phyloP scores from a whole-genome alignment of 805 yeast genomes.

The Yamadazyma nakazawae region DNA sequence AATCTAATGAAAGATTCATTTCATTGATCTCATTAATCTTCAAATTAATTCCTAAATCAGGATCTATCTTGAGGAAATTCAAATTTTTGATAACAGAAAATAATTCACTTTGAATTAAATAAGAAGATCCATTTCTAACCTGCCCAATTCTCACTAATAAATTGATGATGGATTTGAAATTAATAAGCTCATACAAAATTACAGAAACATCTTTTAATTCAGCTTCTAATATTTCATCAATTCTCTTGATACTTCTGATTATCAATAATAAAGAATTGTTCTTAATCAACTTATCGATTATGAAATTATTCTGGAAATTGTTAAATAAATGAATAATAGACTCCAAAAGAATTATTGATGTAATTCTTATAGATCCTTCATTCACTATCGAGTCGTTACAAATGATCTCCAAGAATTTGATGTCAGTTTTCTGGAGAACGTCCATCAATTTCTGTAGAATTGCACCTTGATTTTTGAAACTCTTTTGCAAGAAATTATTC shows the following conservation, averaged over 20 bases:
- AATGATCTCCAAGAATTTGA: conserved; percentile 55
- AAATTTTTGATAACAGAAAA: conserved; percentile 59
- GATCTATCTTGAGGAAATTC: conserved; percentile 61
- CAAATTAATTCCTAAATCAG: conserved; percentile 70
- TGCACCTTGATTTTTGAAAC: conserved; percentile 31
- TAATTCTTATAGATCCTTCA: conserved; percentile 71
- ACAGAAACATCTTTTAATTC: conserved; percentile 18
- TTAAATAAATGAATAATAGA: conserved; percentile 56
- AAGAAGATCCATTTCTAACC: conserved; percentile 72
- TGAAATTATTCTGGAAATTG: conserved; percentile 49
- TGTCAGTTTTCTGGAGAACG: conserved; percentile 59
- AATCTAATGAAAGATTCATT: conserved; percentile 47
- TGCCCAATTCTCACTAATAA: conserved; percentile 74
- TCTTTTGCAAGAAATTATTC: conserved; percentile 59
- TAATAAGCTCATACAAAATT: conserved; percentile 69
- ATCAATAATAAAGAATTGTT: conserved; percentile 65
- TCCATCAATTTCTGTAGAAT: conserved; percentile 47
- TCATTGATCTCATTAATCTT: conserved; percentile 21
- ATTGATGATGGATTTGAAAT: conserved; percentile 67
- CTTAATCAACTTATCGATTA: conserved; percentile 58
- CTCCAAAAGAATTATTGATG: conserved; percentile 74
- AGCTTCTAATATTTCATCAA: conserved; percentile 53
- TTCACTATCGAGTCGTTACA: conserved; percentile 79
- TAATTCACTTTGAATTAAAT: conserved; percentile 69
- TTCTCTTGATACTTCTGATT: conserved; percentile 62